Evolutionary conservation across 2,329 filamentous ascomycete genomes (phyloP), one percentile per base, ranked within the genome.

Genomic region (Mariannaea sp.): DNA sequence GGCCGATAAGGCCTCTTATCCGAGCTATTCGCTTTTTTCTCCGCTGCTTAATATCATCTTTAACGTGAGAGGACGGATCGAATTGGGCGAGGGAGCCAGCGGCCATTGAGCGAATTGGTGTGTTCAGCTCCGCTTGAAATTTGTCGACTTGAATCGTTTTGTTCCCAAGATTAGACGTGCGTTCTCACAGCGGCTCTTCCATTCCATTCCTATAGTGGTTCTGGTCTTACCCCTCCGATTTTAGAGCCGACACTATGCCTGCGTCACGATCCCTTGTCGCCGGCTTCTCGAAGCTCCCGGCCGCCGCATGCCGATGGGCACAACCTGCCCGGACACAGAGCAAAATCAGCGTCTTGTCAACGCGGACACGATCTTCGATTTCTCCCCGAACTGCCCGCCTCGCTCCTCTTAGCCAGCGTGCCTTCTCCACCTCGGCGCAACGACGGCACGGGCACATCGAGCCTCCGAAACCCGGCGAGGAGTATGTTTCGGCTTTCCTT

Each of bases 401-500:
- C 41, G 55, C 53, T 40, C 57, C 57, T 24, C 66, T 48, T n/a
- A 61, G 50, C 24, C 61, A 52, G 16, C 69, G 86, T 67, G 72
- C 70, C 48, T 94, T 97, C 71, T 88, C 88, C 35, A 83, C 81
- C 9, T 86, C 87, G 4, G 68, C 82, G 9, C 67, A 76, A 51
- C 72, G 75, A 48, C 75, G 72, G 43, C 94, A 99, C 72, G 91
- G 89, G 40, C 90, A 97, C 71, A 75, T 97, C 64, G 84, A 86
- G 50, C 83, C 89, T 24, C 93, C 94, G 2, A 93, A 92, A 74
- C 83, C 90, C 0, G 94, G 94, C 41, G 90, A 97, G 80, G 94
- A 97, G 90, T 95, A 78, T 69, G 87, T 75, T 19, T 9, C 19
- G 13, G 22, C 40, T n/a, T 39, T n/a, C 48, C 22, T n/a, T 27